These are phyloP conservation scores for Xylariaceae sp. DNA, from an alignment of 2,329 filamentous ascomycete genomes.

Conservation along the genomic window DNA sequence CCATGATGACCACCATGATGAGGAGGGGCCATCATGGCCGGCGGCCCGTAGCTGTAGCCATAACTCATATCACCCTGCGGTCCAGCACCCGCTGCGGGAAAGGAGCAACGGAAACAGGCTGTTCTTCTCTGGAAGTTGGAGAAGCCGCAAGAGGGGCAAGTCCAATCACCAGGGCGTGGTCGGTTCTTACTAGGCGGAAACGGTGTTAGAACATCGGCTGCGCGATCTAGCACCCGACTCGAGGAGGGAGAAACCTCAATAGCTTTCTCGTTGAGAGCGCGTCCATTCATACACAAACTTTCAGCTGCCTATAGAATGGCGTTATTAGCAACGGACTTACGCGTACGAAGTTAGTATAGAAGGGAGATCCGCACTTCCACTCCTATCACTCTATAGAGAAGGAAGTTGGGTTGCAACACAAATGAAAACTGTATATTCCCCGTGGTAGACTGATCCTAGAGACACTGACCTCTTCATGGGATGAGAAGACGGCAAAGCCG, in stretches of 20 bases:
- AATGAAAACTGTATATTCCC: neutral
- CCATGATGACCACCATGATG: conserved; percentile 64
- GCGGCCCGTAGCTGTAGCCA: conserved; percentile 62
- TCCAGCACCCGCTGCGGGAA: conserved; percentile 84
- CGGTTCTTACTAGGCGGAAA: conserved; percentile 99
- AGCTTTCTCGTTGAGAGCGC: conserved; percentile 95
- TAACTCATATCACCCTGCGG: conserved; percentile 54
- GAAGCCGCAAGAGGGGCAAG: conserved; percentile 96
- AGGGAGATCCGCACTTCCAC: neutral
- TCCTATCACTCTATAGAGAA: neutral
- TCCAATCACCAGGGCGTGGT: conserved; percentile 96
- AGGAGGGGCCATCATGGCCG: conserved; percentile 73
- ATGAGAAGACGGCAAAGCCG: conserved; percentile 97
- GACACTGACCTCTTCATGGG: conserved; percentile 86
- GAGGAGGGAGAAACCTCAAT: conserved; percentile 98
- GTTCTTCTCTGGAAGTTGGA: conserved; percentile 99
- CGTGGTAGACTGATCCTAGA: neutral
- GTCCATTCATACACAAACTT: conserved; percentile 97
- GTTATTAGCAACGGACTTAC: conserved; percentile 6
- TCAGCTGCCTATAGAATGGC: conserved; percentile 70
- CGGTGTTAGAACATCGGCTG: conserved; percentile 90
- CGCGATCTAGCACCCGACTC: conserved; percentile 92
- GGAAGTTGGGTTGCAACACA: neutral
- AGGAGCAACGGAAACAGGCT: conserved; percentile 97
- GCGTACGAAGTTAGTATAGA: neutral